Evolutionary conservation across 176 grass and related monocot genomes (phyloP).

Genomic region (Olyra latifolia): DNA sequence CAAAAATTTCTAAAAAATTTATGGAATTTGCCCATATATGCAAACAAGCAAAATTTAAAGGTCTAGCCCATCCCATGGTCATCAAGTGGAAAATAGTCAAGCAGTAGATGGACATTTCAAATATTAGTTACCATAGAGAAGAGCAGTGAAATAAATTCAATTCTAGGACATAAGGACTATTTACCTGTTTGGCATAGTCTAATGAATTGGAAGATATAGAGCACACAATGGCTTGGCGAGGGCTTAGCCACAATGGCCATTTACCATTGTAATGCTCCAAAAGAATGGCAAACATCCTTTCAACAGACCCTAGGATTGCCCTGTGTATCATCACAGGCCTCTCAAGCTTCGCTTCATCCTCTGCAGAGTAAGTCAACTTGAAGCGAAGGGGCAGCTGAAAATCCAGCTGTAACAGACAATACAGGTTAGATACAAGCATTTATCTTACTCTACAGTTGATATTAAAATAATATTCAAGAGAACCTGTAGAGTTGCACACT

Average conservation of each 20-base stretch:
- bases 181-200: constrained; percentile 82
- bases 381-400: constrained; percentile 92
- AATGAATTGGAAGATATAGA: constrained; percentile 66
- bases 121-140: background rate
- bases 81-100: background rate
- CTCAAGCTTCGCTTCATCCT: constrained; percentile 94
- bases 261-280: constrained; percentile 99
- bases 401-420: constrained; percentile 72
- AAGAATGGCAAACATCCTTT: constrained; percentile 98
- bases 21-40: background rate
- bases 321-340: constrained; percentile 99
- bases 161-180: background rate
- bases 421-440: constrained; percentile 24
- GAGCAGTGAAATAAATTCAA: constrained; percentile 19
- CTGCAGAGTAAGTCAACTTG: constrained; percentile 88
- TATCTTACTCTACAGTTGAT: background rate
- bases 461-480: constrained; percentile 5
- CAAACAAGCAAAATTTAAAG: background rate
- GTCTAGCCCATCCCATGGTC: background rate
- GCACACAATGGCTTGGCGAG: constrained; percentile 95
- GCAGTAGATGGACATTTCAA: background rate
- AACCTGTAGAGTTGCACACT: constrained; percentile 98
- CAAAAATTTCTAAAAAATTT: background rate
- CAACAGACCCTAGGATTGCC: constrained; percentile 91
- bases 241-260: constrained; percentile 98